Evolutionary conservation across 2,329 filamentous ascomycete species (phyloP), one percentile per base, ranked within the genome.

Genomic region (Trichoderma sp.): DNA sequence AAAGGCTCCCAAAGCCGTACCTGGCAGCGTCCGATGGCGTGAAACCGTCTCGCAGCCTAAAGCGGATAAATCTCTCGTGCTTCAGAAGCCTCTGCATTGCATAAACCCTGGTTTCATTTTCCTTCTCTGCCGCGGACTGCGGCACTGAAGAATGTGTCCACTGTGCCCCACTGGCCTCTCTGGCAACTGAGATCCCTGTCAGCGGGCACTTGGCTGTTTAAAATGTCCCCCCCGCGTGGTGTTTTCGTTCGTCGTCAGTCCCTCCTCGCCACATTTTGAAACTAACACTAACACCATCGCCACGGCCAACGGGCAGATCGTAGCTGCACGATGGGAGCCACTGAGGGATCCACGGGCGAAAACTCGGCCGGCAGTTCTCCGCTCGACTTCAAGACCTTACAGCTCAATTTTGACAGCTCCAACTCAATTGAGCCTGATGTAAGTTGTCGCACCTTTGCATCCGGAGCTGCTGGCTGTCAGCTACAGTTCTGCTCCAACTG

Each of bases 371-470:
- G n/a, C 25, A 64, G 34, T 17, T 29, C 64, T 52, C 37, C 61
- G 27, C 29, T 32, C 22, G 56, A 67, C 25, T 54, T 67, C n/a
- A 32, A 35, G 37, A 35, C 60, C 22, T 78, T 76, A 37, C 73
- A 75, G 50, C 79, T 80, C 64, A 79, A 78, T 5, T 80, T 80
- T 67, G 73, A 71, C 53, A 71, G 72, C 60, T 70, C 73, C 19
- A 67, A 71, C 39, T 76, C 74, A 29, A 77, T 78, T 17, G 76
- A 78, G 57, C 73, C 76, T 22, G 76, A 78, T 71, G 76, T 78
- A 68, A 75, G 76, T 75, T 64, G 50, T 27, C 50, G 50, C 61
- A 37, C 19, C 61, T 39, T 17, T 17, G 10, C 25, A 29, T 56
- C 25, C 61, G 15, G 25, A 17, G 60, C 25, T 42, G 27, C 17